phyloP scores from a whole-genome alignment of 805 yeast species.

The Wickerhamiella brachini region DNA sequence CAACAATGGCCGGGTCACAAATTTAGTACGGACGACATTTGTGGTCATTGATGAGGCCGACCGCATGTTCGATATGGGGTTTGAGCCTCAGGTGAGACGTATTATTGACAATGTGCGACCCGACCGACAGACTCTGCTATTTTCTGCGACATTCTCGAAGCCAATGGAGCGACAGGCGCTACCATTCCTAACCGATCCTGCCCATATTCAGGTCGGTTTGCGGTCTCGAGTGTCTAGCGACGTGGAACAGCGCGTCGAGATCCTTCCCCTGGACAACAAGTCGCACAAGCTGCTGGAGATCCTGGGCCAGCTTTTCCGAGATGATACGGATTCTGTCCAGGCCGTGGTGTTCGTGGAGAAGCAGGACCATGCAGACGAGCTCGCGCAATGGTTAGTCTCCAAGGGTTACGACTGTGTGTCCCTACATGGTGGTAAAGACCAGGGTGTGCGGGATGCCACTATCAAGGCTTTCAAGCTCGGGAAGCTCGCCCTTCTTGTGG shows the following conservation, averaged over 20 bases:
- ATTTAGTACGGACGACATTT: slow-evolving; percentile 55
- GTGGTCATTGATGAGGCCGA: slow-evolving; percentile 94
- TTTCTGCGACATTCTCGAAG: slow-evolving; percentile 86
- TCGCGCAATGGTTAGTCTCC: slow-evolving; percentile 39
- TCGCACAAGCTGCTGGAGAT: slow-evolving; percentile 40
- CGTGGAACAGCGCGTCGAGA: slow-evolving; percentile 55
- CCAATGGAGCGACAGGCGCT: slow-evolving; percentile 66
- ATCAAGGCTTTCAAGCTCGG: slow-evolving; percentile 56
- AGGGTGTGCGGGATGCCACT: slow-evolving; percentile 64
- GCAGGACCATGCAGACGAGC: slow-evolving; percentile 70
- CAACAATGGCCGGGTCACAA: slow-evolving; percentile 63
- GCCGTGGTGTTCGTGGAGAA: slow-evolving; percentile 75
- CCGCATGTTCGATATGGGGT: slow-evolving; percentile 91
- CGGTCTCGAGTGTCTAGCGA: slow-evolving; percentile 70
- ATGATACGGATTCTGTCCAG: slow-evolving; percentile 18
- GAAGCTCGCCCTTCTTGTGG: slow-evolving; percentile 48
- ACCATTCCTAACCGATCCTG: slow-evolving; percentile 46
- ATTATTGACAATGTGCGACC: slow-evolving; percentile 66
- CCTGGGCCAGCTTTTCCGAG: slow-evolving; percentile 32
- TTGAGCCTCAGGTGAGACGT: slow-evolving; percentile 86
- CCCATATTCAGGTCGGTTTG: slow-evolving; percentile 69
- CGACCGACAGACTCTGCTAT: slow-evolving; percentile 76
- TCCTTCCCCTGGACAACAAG: slow-evolving; percentile 44
- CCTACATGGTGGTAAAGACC: slow-evolving; percentile 88
- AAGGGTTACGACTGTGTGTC: slow-evolving; percentile 48